A percentile compares a stretch with the other conserved stretches of the same genome.
Conservation (phyloP, 345 rosid genomes). For the Raphanus raphanistrum region DNA sequence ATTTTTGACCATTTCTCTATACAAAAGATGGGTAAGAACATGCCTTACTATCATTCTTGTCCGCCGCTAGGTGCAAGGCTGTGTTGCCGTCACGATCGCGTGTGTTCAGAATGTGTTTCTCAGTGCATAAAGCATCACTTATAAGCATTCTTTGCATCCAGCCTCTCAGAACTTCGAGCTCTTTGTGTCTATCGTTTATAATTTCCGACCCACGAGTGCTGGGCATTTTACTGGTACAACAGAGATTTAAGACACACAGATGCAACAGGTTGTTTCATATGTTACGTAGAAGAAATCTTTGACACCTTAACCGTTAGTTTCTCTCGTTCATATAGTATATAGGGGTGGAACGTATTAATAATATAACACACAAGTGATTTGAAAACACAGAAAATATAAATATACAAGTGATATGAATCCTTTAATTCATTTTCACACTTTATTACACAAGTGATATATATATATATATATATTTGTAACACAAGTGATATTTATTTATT, state of each 20-base stretch:
- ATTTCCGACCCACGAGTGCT: no score
- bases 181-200: not conserved
- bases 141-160: not conserved
- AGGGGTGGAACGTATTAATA: not conserved
- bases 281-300: no score
- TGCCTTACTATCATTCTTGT: slow-evolving; percentile 7
- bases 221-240: no score
- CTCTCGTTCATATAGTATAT: no score
- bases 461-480: no score
- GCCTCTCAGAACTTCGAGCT: slow-evolving; percentile 20
- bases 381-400: not conserved
- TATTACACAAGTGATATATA: no score
- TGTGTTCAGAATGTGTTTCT: not conserved
- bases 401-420: not conserved
- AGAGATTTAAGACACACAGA: no score
- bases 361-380: not conserved
- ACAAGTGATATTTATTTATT: not conserved
- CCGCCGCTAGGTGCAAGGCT: slow-evolving; percentile 28
- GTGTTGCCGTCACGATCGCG: slow-evolving; percentile 29
- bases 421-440: not conserved
- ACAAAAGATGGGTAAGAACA: not conserved
- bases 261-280: no score
- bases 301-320: no score
- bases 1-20: not conserved
- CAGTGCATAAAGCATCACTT: not conserved